Evolutionary conservation across 768 basidiomycete genomes (phyloP).

Genomic region (Xerocomus potaroensis): DNA sequence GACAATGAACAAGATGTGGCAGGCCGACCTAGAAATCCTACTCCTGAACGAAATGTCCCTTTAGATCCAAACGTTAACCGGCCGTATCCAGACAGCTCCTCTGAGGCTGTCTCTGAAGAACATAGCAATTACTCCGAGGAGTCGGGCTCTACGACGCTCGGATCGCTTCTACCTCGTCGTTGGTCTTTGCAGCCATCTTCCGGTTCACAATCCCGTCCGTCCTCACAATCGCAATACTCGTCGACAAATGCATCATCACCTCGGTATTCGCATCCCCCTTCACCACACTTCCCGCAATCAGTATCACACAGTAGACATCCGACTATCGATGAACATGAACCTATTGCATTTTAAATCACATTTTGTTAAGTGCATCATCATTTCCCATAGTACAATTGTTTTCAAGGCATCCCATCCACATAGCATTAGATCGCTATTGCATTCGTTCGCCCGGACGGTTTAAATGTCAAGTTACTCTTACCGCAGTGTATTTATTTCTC

Average conservation of each 20-base stretch:
- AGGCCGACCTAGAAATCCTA: slow-evolving; percentile 47
- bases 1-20: slow-evolving; percentile 16
- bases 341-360: slow-evolving; percentile 15
- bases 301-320: slow-evolving; percentile 28
- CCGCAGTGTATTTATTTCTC: slow-evolving; percentile 1
- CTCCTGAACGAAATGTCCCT: slow-evolving; percentile 42
- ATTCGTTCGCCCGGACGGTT: slow-evolving; percentile 3
- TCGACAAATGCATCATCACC: slow-evolving; percentile 28
- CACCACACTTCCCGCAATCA: slow-evolving; percentile 25
- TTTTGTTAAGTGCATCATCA: slow-evolving; percentile 4
- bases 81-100: slow-evolving; percentile 40
- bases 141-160: slow-evolving; percentile 34
- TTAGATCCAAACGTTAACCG: slow-evolving; percentile 40
- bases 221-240: slow-evolving; percentile 32
- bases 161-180: slow-evolving; percentile 30
- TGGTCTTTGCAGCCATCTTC: slow-evolving; percentile 31
- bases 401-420: slow-evolving; percentile 23
- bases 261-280: slow-evolving; percentile 30
- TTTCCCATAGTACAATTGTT: slow-evolving; percentile 2
- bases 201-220: slow-evolving; percentile 27
- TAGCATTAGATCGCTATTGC: slow-evolving; percentile 5
- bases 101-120: slow-evolving; percentile 20
- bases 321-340: slow-evolving; percentile 30
- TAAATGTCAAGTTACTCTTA: background rate
- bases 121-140: slow-evolving; percentile 29